Percentiles rank a stretch among this genome's conserved stretches.
Evolutionary conservation across 495 filamentous ascomycete genomes (phyloP).

Genomic region (Neohortaea acidophila): DNA sequence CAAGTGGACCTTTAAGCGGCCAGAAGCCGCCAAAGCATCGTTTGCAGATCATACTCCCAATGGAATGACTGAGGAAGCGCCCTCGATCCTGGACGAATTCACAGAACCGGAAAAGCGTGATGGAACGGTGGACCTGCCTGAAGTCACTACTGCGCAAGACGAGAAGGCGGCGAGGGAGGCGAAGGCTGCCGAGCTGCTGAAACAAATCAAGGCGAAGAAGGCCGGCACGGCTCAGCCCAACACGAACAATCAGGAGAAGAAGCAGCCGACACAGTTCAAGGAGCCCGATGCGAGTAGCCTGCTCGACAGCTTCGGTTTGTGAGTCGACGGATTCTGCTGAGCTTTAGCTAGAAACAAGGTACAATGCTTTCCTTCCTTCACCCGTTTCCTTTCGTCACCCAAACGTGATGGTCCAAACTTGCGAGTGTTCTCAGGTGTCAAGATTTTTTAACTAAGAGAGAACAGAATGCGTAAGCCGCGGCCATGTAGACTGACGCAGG

Average conservation of each 20-base stretch:
- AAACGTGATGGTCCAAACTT: too few relatives aligned
- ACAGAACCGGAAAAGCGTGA: background rate
- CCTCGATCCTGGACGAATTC: conserved; percentile 16
- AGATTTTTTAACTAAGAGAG: too few relatives aligned
- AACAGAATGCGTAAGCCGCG: too few relatives aligned
- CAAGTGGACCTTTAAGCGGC: conserved; percentile 60
- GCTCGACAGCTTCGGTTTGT: conserved; percentile 31
- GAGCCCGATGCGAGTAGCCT: conserved; percentile 71
- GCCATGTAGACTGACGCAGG: too few relatives aligned
- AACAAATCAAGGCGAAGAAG: conserved; percentile 33
- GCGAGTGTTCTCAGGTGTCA: too few relatives aligned
- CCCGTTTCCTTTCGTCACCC: too few relatives aligned
- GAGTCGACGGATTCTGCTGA: too few relatives aligned
- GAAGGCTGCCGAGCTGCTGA: conserved; percentile 25
- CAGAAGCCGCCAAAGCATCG: conserved; percentile 1
- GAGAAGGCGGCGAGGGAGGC: conserved; percentile 12
- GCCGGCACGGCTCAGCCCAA: conserved; percentile 14
- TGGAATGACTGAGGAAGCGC: conserved; percentile 15
- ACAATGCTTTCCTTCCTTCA: too few relatives aligned
- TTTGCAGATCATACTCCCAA: conserved; percentile 4
- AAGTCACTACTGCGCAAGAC: conserved; percentile 6
- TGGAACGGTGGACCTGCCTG: too few relatives aligned
- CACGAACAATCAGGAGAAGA: conserved; percentile 31
- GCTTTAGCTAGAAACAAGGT: too few relatives aligned
- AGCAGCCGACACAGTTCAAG: conserved; percentile 66